Evolutionary conservation across 2,329 filamentous ascomycete genomes (phyloP).

Genomic region (Emergomyces orientalis): DNA sequence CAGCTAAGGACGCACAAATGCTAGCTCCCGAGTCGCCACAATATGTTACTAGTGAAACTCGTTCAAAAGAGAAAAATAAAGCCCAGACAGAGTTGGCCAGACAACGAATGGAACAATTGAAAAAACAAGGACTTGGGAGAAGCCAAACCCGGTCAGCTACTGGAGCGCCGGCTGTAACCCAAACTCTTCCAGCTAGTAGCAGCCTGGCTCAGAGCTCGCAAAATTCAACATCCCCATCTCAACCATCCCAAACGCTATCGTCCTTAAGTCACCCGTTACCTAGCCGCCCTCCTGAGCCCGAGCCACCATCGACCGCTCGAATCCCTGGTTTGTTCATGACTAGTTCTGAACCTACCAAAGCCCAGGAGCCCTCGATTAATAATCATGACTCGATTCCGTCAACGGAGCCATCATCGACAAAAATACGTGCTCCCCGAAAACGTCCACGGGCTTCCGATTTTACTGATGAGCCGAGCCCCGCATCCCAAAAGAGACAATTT

Average conservation of each 20-base stretch:
- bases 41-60: slow-evolving; percentile 14
- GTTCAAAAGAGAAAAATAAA: slow-evolving; percentile 43
- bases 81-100: slow-evolving; percentile 67
- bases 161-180: background rate
- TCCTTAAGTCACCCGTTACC: slow-evolving; percentile 28
- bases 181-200: slow-evolving; percentile 7
- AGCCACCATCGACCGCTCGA: slow-evolving; percentile 24
- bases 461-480: slow-evolving; percentile 43
- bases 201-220: slow-evolving; percentile 8
- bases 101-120: slow-evolving; percentile 68
- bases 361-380: background rate
- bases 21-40: slow-evolving; percentile 8
- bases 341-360: slow-evolving; percentile 5
- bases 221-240: slow-evolving; percentile 2
- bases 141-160: slow-evolving; percentile 24
- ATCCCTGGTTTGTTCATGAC: slow-evolving; percentile 49
- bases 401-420: slow-evolving; percentile 11
- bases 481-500: slow-evolving; percentile 51
- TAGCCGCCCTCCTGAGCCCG: slow-evolving; percentile 28
- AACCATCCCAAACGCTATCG: slow-evolving; percentile 6
- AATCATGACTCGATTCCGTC: background rate
- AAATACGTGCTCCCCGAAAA: slow-evolving; percentile 36
- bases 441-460: slow-evolving; percentile 62
- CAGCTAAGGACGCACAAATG: slow-evolving; percentile 20
- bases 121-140: slow-evolving; percentile 42